Evolutionary conservation across 371 early-diverging fungal genomes (phyloP).

Genomic region (Mucor saturninus): DNA sequence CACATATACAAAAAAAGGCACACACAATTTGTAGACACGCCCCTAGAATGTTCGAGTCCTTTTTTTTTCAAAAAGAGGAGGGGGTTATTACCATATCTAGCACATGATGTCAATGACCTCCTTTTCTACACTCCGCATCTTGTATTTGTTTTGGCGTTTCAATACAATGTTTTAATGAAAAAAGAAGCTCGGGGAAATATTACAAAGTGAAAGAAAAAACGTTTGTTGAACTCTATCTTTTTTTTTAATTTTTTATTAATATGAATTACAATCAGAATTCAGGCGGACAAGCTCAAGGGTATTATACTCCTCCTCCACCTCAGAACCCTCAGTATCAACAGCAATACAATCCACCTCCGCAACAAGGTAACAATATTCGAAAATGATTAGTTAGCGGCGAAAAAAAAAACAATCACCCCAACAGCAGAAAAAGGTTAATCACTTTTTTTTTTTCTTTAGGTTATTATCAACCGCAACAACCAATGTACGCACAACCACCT

Average conservation of each 20-base stretch:
- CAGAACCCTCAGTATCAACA: conserved; percentile 7
- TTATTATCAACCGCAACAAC: conserved; percentile 24
- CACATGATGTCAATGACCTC: neutral
- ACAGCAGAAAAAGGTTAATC: neutral
- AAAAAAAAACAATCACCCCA: too few relatives aligned
- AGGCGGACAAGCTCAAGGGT: neutral
- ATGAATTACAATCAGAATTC: conserved; percentile 4
- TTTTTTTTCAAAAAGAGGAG: too few relatives aligned
- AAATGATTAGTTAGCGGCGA: too few relatives aligned
- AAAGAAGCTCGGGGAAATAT: neutral
- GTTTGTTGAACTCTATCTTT: too few relatives aligned
- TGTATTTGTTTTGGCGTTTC: neutral
- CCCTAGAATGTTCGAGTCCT: too few relatives aligned
- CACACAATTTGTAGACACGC: too few relatives aligned
- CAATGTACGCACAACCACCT: conserved; percentile 15
- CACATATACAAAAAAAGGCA: too few relatives aligned
- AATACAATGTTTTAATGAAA: neutral
- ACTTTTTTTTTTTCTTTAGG: conserved; percentile 4
- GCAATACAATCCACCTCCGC: neutral
- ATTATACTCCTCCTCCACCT: conserved; percentile 3
- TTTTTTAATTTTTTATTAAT: neutral
- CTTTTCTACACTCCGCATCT: too few relatives aligned
- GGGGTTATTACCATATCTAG: neutral
- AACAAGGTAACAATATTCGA: neutral
- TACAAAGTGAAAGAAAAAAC: too few relatives aligned